phyloP scores from a whole-genome alignment of 1,284 basidiomycete genomes.

The Apiotrichum gamsii region DNA sequence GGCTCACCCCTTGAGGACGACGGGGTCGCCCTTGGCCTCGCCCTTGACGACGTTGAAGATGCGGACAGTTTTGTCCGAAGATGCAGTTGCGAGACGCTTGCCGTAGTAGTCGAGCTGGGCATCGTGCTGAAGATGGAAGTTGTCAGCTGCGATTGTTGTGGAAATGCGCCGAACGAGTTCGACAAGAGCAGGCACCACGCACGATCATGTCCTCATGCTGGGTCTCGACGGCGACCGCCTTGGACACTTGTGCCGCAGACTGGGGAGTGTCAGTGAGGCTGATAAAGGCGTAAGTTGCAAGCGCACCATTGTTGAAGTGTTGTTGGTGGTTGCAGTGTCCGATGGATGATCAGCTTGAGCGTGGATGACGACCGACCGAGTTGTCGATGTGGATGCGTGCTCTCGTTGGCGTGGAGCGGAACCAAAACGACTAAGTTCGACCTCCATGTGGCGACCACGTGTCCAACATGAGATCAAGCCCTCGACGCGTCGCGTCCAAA shows the following conservation, averaged over 20 bases:
- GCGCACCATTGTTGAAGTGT: slow-evolving; percentile 1
- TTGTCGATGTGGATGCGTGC: neutral
- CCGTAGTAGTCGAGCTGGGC: slow-evolving; percentile 98
- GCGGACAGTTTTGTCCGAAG: slow-evolving; percentile 89
- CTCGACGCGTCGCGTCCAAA: neutral
- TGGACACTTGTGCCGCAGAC: slow-evolving; percentile 30
- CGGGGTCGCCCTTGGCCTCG: slow-evolving; percentile 57
- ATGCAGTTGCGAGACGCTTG: slow-evolving; percentile 92
- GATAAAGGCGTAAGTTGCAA: neutral
- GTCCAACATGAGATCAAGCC: too few relatives aligned
- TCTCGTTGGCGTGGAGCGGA: slow-evolving; percentile 9
- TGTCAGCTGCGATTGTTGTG: too few relatives aligned
- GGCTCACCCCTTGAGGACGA: slow-evolving; percentile 76
- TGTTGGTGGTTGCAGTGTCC: too few relatives aligned
- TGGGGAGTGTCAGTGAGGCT: slow-evolving; percentile 9
- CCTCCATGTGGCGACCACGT: too few relatives aligned
- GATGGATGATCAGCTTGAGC: too few relatives aligned
- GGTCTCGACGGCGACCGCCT: slow-evolving; percentile 60
- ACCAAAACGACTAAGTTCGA: too few relatives aligned
- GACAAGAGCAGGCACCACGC: slow-evolving; percentile 45
- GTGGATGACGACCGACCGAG: too few relatives aligned
- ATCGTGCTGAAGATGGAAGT: slow-evolving; percentile 65
- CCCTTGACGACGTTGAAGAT: slow-evolving; percentile 93
- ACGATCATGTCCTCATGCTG: slow-evolving; percentile 95
- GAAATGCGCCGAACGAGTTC: too few relatives aligned